Evolutionary conservation across 2,329 filamentous ascomycete genomes (phyloP), one percentile per base, ranked within the genome.

Genomic region (Clonostachys rosea): DNA sequence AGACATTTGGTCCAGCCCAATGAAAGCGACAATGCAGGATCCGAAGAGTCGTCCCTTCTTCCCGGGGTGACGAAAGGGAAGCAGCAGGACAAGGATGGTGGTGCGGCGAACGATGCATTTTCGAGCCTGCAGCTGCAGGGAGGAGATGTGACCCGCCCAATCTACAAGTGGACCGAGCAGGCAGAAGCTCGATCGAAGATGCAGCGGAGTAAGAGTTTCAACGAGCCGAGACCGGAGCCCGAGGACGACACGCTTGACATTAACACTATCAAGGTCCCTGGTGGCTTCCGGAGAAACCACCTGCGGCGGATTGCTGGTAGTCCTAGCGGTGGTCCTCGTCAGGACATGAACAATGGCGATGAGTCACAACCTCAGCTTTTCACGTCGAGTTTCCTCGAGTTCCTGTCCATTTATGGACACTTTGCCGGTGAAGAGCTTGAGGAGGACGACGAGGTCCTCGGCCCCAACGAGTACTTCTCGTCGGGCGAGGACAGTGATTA

Each of bases 391-490:
- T 99, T 99, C 63, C 80, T 99, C 50, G 95, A 99, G 64, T 99
- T 99, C 59, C 66, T 99, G 44, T 91, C 89, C 8, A 79, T 99
- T 33, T 99, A 96, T 58, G 94, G 94, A 5, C 94, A 99, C 69
- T 99, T 99, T 63, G 94, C 94, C 3, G 94, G 94, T 68, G 94
- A 99, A 67, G 88, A 96, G 62, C 78, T 99, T 12, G 91, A 96
- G 64, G 94, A 99, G 66, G 94, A 97, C 57, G 94, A 97, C 57
- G 92, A 97, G 65, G 89, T 84, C 2, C 73, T 96, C 13, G 83
- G 79, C 6, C 89, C 90, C 2, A 87, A 95, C 63, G 92, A 96
- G 61, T 96, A 96, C 66, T 96, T 96, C 63, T 86, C 85, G 8
- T 91, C 89, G 0, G 88, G 88, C 55, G 76, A 83, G 18, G 84